phyloP scores from a whole-genome alignment of 2,329 filamentous ascomycete species.

The Monilinia aucupariae region DNA sequence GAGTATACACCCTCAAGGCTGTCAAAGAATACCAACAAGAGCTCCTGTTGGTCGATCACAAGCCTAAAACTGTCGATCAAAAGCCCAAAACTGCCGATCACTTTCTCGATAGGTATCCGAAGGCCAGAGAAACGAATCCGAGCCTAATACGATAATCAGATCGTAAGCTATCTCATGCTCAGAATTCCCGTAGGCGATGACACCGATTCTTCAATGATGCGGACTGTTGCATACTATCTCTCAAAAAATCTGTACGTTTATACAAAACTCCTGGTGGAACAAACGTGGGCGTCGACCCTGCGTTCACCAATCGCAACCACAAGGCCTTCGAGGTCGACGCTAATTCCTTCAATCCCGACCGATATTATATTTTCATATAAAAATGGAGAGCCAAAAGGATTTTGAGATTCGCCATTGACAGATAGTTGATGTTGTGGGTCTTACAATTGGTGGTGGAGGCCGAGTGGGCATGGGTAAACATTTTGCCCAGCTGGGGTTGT shows the following conservation, averaged over 20 bases:
- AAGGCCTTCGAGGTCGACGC: no score
- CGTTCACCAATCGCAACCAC: slow-evolving; percentile 46
- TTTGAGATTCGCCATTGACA: no score
- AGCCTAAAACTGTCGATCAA: no score
- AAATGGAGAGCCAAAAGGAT: no score
- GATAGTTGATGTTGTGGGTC: no score
- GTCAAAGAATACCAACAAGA: neutral
- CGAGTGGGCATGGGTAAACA: neutral
- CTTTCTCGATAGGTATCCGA: neutral
- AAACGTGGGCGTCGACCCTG: slow-evolving; percentile 43
- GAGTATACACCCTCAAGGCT: neutral
- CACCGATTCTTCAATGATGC: neutral
- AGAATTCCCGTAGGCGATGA: neutral
- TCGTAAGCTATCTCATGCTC: neutral
- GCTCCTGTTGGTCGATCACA: neutral
- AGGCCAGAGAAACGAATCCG: neutral
- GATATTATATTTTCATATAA: no score
- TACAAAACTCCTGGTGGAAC: slow-evolving; percentile 39
- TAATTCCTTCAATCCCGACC: no score
- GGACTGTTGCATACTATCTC: slow-evolving; percentile 3
- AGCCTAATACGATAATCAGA: neutral
- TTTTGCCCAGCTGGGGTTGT: neutral
- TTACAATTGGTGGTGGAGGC: no score
- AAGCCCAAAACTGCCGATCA: neutral
- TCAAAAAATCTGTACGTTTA: neutral